Base-by-base conservation (phyloP, 345 rosid species). In the Brassica carinata region DNA sequence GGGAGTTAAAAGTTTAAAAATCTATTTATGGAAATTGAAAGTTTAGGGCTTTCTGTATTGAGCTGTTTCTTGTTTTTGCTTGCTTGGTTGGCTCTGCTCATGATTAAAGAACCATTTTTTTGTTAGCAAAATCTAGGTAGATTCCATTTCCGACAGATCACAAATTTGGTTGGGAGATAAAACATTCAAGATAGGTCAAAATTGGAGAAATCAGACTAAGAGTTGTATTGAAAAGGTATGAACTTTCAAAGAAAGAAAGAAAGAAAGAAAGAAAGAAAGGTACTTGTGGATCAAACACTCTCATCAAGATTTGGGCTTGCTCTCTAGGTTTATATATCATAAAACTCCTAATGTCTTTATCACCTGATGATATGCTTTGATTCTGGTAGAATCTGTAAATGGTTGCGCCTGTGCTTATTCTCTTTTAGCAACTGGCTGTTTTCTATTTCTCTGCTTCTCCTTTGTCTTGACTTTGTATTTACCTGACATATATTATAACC, bases 11-110 rank as follows among this genome's bases (percentile, higher is more conserved):
- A n/a, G 1, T 63, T 76, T 19, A 8, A 64, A 75, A 70, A 29
- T 77, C 81, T 81, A 77, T 81, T 81, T 77, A 45, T 81, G 81
- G 84, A 81, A 77, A 81, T 51, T 61, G 51, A 15, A 64, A 48
- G 65, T 74, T 74, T 75, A 7, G 64, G 63, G 23, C 55, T 76
- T 43, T 58, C 64, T 59, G 53, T 81, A 59, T 76, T 76, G 81
- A 72, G 81, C 70, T 81, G 77, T 72, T 77, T 81, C 76, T 71
- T 31, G 77, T 76, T 71, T 65, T 10, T 57, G 8, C 1, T 57
- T 70, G 73, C 13, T 76, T 81, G 29, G 75, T 75, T 75, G 80
- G 61, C 73, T 70, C 31, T 45, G 69, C 83, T 76, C 1, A 53
- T 71, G 30, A 5, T 3, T 18, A 58, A 38, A 17, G 15, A 62